Evolutionary conservation across 768 basidiomycete species (phyloP).

Genomic region (Rhodotorula taiwanensis): DNA sequence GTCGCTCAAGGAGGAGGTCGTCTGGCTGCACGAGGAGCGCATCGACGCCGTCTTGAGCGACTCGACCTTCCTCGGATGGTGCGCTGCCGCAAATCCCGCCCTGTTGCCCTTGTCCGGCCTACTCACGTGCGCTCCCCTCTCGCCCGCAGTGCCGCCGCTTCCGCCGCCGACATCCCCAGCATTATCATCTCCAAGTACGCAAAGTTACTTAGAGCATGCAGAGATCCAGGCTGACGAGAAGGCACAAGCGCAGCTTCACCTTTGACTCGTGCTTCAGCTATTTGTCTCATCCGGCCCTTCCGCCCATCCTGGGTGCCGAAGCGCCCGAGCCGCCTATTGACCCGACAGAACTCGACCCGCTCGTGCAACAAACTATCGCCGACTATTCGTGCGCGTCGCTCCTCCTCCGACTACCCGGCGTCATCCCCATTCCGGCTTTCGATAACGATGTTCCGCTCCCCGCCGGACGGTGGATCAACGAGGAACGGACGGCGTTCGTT

Average conservation of each 20-base stretch:
- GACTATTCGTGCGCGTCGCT: slow-evolving; percentile 68
- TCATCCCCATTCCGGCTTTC: slow-evolving; percentile 72
- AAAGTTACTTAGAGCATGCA: not conserved
- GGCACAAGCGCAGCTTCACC: slow-evolving; percentile 52
- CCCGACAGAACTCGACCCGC: slow-evolving; percentile 51
- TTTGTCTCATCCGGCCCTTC: slow-evolving; percentile 44
- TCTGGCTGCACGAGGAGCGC: slow-evolving; percentile 54
- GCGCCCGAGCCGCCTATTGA: slow-evolving; percentile 54
- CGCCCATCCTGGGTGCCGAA: not conserved
- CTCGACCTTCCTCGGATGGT: slow-evolving; percentile 73
- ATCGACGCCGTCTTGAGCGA: slow-evolving; percentile 65
- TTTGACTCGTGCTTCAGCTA: slow-evolving; percentile 79
- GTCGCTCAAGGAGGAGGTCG: slow-evolving; percentile 54
- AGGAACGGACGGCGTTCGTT: slow-evolving; percentile 50
- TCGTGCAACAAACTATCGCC: slow-evolving; percentile 58
- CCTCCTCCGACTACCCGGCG: slow-evolving; percentile 62
- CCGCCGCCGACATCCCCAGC: slow-evolving; percentile 59
- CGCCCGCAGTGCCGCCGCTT: slow-evolving; percentile 53
- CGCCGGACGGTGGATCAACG: slow-evolving; percentile 59
- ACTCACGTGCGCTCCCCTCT: not conserved
- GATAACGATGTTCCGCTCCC: slow-evolving; percentile 54
- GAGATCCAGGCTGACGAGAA: too few species aligned
- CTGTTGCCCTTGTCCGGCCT: not conserved
- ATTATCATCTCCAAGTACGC: slow-evolving; percentile 61
- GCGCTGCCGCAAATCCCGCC: too few species aligned